Evolutionary conservation across 2,329 filamentous ascomycete species (phyloP).

Genomic region (Mycosphaerella arachidis): DNA sequence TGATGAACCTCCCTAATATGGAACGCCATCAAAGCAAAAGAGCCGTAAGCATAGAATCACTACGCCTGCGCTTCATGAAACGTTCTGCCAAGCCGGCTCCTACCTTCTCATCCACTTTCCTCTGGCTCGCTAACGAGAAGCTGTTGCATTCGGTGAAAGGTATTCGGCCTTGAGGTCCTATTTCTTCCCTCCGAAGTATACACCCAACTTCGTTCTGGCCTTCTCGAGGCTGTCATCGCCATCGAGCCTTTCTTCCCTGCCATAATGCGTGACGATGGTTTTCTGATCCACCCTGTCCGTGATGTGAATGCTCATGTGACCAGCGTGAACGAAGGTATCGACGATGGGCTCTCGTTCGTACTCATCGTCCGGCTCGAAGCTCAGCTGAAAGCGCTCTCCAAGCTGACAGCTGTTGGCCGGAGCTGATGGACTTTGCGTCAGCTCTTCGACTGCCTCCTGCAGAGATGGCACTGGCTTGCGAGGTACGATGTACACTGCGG

Average conservation of each 20-base stretch:
- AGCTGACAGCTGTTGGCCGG: background rate
- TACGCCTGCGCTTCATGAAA: too few species aligned
- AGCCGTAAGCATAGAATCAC: too few species aligned
- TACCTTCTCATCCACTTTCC: too few species aligned
- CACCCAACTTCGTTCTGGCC: background rate
- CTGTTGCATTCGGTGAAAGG: too few species aligned
- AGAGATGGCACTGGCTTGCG: background rate
- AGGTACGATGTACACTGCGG: background rate
- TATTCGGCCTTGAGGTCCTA: background rate
- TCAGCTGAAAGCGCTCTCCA: background rate
- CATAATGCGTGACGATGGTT: background rate
- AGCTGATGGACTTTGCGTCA: background rate
- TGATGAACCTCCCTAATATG: too few species aligned
- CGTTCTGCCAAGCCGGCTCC: too few species aligned
- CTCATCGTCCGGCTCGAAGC: background rate
- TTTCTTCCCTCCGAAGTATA: background rate
- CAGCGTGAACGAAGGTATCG: background rate
- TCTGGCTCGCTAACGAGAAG: too few species aligned
- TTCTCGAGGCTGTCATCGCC: background rate
- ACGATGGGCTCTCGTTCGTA: background rate
- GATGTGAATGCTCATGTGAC: constrained; percentile 1
- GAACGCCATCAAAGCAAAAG: too few species aligned
- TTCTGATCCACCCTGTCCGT: background rate
- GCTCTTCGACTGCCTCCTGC: background rate
- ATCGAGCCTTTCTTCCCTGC: background rate